Evolutionary conservation across 2,329 filamentous ascomycete species (phyloP).

Genomic region (Scedosporium aurantiacum): DNA sequence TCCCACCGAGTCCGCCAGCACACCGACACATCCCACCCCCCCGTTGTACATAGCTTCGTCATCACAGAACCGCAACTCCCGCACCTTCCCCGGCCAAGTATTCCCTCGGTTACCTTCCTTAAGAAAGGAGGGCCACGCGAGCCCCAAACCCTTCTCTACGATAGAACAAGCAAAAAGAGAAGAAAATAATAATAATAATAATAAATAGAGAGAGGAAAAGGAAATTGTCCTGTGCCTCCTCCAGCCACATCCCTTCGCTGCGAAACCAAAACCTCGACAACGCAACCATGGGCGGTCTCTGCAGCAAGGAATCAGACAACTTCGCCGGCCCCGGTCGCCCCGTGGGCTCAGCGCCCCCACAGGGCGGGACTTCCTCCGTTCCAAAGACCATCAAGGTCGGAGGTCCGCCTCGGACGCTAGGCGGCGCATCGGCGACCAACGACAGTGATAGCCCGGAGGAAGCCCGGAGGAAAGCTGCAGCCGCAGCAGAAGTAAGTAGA

Average conservation of each 20-base stretch:
- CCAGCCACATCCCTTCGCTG: not conserved
- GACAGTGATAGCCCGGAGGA: constrained; percentile 33
- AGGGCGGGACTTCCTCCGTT: constrained; percentile 34
- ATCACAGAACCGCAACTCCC: not conserved
- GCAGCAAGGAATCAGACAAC: constrained; percentile 60
- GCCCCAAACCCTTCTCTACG: too few relatives aligned
- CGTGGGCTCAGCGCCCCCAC: constrained; percentile 44
- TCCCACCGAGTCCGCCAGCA: not conserved
- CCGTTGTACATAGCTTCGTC: not conserved
- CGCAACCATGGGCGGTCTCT: constrained; percentile 69
- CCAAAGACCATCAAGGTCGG: constrained; percentile 35
- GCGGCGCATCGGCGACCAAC: constrained; percentile 25
- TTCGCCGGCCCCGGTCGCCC: constrained; percentile 65
- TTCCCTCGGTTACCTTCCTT: not conserved
- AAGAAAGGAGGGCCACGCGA: too few relatives aligned
- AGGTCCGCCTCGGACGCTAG: constrained; percentile 53
- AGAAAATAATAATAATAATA: too few relatives aligned
- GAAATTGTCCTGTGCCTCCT: not conserved
- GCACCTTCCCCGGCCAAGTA: not conserved
- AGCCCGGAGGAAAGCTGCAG: constrained; percentile 62
- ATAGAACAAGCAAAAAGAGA: too few relatives aligned
- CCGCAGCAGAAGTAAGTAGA: constrained; percentile 69
- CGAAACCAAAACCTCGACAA: not conserved
- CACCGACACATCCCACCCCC: not conserved
- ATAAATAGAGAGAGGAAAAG: too few relatives aligned